Conservation (phyloP, 345 rosid species). For the Cardiospermum halicacabum region DNA sequence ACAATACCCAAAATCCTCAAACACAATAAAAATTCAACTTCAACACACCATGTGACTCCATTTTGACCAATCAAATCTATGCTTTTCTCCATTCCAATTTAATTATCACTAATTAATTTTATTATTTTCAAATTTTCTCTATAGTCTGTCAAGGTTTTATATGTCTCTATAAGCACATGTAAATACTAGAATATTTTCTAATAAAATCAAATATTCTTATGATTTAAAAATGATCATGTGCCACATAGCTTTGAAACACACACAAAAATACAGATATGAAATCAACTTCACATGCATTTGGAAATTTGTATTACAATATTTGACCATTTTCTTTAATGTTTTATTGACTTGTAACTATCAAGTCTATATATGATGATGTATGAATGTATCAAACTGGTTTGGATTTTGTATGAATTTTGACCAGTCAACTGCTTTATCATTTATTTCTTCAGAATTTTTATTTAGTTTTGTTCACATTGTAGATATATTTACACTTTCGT, state of each 20-base stretch:
- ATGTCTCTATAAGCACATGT: neutral
- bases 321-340: neutral
- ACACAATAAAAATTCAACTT: conserved; percentile 5
- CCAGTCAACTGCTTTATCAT: conserved; percentile 15
- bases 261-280: neutral
- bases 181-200: neutral
- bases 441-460: neutral
- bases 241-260: neutral
- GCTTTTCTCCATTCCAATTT: neutral
- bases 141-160: neutral
- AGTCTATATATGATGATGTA: too few species aligned
- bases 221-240: conserved; percentile 2
- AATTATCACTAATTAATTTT: too few species aligned
- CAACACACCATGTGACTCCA: conserved; percentile 46
- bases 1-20: conserved; percentile 18
- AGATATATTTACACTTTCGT: neutral
- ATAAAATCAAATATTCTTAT: neutral
- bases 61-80: conserved; percentile 32
- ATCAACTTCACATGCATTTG: neutral
- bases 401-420: conserved; percentile 15
- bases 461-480: neutral
- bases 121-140: too few species aligned
- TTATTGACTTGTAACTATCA: neutral
- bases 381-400: neutral
- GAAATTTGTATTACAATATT: neutral